Evolutionary conservation across 2,329 filamentous ascomycete species (phyloP).

Genomic region (Chrysoporthe cubensis): DNA sequence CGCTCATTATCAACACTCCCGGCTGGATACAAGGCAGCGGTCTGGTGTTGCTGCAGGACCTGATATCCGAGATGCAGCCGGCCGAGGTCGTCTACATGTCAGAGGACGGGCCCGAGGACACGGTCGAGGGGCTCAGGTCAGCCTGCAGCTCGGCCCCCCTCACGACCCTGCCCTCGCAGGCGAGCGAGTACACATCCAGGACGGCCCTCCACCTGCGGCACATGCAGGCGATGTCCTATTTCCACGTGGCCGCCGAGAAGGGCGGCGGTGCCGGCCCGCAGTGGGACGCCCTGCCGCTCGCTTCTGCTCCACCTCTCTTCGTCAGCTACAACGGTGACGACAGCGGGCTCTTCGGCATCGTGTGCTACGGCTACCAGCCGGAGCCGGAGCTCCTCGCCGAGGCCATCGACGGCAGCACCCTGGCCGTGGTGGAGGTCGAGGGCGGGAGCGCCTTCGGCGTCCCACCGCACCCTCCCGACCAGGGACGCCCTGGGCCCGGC

Average conservation of each 20-base stretch:
- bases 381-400: slow-evolving; percentile 62
- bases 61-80: slow-evolving; percentile 59
- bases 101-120: slow-evolving; percentile 61
- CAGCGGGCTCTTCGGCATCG: slow-evolving; percentile 64
- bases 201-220: slow-evolving; percentile 68
- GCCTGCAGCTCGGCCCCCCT: slow-evolving; percentile 48
- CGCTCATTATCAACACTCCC: slow-evolving; percentile 74
- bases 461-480: background rate
- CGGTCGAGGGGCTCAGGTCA: slow-evolving; percentile 55
- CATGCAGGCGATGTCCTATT: slow-evolving; percentile 83
- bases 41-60: slow-evolving; percentile 62
- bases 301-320: slow-evolving; percentile 60
- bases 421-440: slow-evolving; percentile 69
- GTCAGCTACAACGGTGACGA: slow-evolving; percentile 60
- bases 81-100: slow-evolving; percentile 72
- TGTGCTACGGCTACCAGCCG: slow-evolving; percentile 69
- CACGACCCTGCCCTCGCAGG: slow-evolving; percentile 61
- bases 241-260: slow-evolving; percentile 54
- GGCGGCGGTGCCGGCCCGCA: slow-evolving; percentile 27
- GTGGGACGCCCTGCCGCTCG: slow-evolving; percentile 62
- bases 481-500: background rate
- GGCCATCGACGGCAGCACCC: slow-evolving; percentile 70
- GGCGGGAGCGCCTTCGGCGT: slow-evolving; percentile 51
- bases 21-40: slow-evolving; percentile 76
- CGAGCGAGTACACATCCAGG: slow-evolving; percentile 57